Base-by-base conservation (phyloP, 164 flowering plant genomes). In the Nelumbo lutea region DNA sequence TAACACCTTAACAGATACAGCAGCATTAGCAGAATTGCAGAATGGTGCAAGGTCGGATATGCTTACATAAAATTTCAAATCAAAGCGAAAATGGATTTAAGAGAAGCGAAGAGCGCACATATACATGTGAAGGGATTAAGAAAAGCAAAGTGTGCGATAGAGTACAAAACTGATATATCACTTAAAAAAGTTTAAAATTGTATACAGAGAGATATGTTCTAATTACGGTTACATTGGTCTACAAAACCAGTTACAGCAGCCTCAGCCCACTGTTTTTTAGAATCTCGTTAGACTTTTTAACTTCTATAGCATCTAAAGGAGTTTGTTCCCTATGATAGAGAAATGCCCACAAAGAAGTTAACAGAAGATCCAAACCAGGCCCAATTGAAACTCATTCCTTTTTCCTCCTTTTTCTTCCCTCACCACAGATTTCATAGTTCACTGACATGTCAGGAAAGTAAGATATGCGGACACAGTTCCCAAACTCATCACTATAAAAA, bases 221-320 rank as follows among this genome's bases (percentile, higher is more conserved):
- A 68, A 44, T n/a, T 58, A 73, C 51, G 50, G 62, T 62, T 63
- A 55, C 67, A 66, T 55, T 47, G 62, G 52, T 55, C 43, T 58
- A 66, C 59, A 67, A 55, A 61, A 61, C 62, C 13, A 55, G 72
- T 65, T 69, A 72, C 75, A 68, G 53, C 66, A 62, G 66, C 75
- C 67, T 62, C 62, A n/a, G 27, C 46, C 6, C 38, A 67, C 46
- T 65, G 59, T 46, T 42, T 53, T 42, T 46, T 43, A 46, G 70
- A 75, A 64, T 66, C 69, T 51, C 56, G 53, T 7, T 52, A 41
- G 47, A 27, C 68, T 27, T 67, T 44, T 13, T 9, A 42, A 2
- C 65, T 68, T 9, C 38, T 7, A 51, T 46, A 44, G 44, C 51
- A n/a, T 56, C 59, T 6, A 62, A 53, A 50, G 53, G 52, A 38